phyloP scores from a whole-genome alignment of 495 filamentous ascomycete genomes.

The Neurospora sublineolata region DNA sequence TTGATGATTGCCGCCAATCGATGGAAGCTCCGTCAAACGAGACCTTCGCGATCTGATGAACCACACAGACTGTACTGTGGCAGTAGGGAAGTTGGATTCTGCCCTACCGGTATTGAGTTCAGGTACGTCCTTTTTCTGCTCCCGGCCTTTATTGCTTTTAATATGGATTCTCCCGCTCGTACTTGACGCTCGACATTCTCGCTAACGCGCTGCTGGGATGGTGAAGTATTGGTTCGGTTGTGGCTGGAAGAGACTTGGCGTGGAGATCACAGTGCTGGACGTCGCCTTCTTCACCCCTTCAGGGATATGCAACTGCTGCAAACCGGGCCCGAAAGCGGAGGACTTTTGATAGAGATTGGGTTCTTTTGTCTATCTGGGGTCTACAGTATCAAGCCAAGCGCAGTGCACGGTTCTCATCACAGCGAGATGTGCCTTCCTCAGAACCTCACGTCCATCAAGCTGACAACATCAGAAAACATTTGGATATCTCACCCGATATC shows the following conservation, averaged over 20 bases:
- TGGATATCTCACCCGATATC: neutral
- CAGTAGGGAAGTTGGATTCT: neutral
- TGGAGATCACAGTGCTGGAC: neutral
- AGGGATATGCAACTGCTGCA: neutral
- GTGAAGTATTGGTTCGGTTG: neutral
- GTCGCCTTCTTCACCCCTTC: neutral
- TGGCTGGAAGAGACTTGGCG: neutral
- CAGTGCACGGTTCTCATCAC: neutral
- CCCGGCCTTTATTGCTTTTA: neutral
- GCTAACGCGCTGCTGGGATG: neutral
- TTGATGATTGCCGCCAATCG: neutral
- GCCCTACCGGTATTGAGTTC: neutral
- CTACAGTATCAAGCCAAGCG: neutral
- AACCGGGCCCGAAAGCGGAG: neutral
- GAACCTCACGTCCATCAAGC: neutral
- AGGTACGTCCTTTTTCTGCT: neutral
- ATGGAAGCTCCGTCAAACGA: neutral
- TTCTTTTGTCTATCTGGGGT: neutral
- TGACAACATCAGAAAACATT: neutral
- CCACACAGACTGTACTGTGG: neutral
- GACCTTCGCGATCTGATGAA: neutral
- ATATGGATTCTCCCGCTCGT: neutral
- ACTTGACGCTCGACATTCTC: neutral
- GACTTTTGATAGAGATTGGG: neutral
- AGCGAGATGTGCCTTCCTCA: neutral